A percentile compares a stretch with the other conserved stretches of the same genome.
Evolutionary conservation across 73 alveolate genomes (phyloP).

Genomic region (Stentor coeruleus): DNA sequence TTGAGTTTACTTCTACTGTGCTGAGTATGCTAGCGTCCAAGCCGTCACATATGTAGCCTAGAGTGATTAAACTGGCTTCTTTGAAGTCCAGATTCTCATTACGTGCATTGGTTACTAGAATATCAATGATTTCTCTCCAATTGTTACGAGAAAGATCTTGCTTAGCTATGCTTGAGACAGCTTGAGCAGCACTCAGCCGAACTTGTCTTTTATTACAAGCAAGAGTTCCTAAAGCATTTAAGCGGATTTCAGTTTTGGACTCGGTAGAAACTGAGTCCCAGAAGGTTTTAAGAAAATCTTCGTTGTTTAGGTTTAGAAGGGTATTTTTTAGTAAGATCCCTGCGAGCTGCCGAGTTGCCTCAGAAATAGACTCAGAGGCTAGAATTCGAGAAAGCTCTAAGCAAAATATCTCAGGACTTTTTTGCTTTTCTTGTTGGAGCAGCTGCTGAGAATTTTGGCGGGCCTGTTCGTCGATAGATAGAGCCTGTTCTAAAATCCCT

Average conservation of each 20-base stretch:
- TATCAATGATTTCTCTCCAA: not conserved
- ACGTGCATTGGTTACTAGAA: not conserved
- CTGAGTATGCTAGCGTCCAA: not conserved
- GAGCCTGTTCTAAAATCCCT: too few relatives aligned
- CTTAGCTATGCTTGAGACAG: constrained; percentile 2
- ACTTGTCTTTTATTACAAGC: not conserved
- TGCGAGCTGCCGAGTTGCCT: constrained; percentile 10
- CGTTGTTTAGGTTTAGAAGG: not conserved
- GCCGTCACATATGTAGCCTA: constrained; percentile 7
- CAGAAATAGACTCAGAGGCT: not conserved
- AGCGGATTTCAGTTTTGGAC: not conserved
- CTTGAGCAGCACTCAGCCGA: not conserved
- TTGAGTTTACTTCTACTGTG: not conserved
- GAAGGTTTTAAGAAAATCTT: not conserved
- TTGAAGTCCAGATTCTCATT: not conserved
- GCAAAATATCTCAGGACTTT: not conserved
- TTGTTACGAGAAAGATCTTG: not conserved
- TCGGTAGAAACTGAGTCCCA: not conserved
- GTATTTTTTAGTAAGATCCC: not conserved
- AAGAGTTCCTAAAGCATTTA: not conserved
- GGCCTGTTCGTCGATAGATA: constrained; percentile 10
- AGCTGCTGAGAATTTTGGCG: not conserved
- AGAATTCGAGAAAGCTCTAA: not conserved
- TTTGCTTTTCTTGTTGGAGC: not conserved
- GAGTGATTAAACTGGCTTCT: constrained; percentile 1